Evolutionary conservation across 2,329 filamentous ascomycete genomes (phyloP), one percentile per base, ranked within the genome.

Genomic region (Basipetospora chlamydospora): DNA sequence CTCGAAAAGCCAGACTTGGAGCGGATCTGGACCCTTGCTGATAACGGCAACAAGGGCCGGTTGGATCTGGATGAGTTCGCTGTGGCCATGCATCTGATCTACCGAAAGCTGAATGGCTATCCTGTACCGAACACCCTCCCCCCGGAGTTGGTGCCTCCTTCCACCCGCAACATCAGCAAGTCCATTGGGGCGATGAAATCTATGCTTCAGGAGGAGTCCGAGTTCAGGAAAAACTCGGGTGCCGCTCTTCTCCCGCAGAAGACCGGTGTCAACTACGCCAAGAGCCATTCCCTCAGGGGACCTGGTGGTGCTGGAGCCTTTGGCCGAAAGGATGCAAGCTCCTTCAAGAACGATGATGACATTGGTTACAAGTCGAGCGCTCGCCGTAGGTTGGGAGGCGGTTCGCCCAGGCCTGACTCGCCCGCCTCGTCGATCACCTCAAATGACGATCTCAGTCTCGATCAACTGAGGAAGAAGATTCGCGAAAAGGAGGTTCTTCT

Each of bases 71-170:
- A 98, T 53, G 90, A 98, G 52, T 98, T 98, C 52, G 87, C 90
- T 7, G 88, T 98, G 36, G 86, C 87, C 8, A 98, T 98, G 90
- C 90, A 98, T 68, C 64, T 98, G 59, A 98, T 98, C 49, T 98
- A 98, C 61, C 74, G 90, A 48, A 94, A 92, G 54, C 70, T 98
- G 37, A 96, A 98, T 49, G 88, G 88, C 25, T 96, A 96, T 51
- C 87, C 88, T 2, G 69, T 96, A 22, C 90, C 90, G 12, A 82
- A 77, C 49, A 78, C 80, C 30, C 68, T 98, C 9, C 90, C 90
- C 7, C 76, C 90, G 1, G 90, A 98, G 63, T 73, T 98, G 41
- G 78, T 96, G 6, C 90, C 90, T 16, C 90, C 90, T 2, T 96
- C 90, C 2, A 94, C 88, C 9, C 76, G 88, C 44, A 94, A 95